Conservation (phyloP, 768 basidiomycete species). For the Pleurotus djamor region DNA sequence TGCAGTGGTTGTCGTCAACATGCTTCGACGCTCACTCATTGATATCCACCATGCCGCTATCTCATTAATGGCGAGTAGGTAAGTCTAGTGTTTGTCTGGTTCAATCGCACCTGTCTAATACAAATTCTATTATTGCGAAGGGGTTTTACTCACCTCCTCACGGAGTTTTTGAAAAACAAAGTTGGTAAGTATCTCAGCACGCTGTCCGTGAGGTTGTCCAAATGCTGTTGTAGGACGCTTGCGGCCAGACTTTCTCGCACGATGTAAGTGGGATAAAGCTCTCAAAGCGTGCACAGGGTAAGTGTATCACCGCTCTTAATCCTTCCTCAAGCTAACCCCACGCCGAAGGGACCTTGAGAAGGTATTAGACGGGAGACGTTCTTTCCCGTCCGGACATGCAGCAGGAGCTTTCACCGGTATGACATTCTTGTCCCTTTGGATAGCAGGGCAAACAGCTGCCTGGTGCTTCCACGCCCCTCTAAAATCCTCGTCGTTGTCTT, state of each 20-base stretch:
- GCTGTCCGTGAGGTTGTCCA: not conserved
- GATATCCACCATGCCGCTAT: conserved; percentile 60
- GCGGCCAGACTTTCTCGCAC: conserved; percentile 64
- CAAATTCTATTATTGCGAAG: conserved; percentile 21
- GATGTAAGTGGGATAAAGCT: conserved; percentile 58
- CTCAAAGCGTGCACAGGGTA: conserved; percentile 56
- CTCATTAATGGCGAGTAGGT: conserved; percentile 41
- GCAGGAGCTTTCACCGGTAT: conserved; percentile 66
- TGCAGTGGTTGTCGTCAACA: conserved; percentile 32
- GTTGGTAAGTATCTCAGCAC: conserved; percentile 39
- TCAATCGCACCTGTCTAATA: not conserved
- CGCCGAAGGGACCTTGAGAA: conserved; percentile 27
- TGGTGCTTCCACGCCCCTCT: conserved; percentile 46
- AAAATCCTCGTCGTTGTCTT: conserved; percentile 29
- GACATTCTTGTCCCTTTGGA: conserved; percentile 58
- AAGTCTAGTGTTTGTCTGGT: conserved; percentile 13
- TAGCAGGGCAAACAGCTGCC: conserved; percentile 64
- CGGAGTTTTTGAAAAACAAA: conserved; percentile 52
- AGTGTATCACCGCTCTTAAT: not conserved
- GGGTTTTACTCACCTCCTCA: conserved; percentile 45
- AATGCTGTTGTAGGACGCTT: conserved; percentile 36
- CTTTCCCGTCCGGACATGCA: conserved; percentile 72
- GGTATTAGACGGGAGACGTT: conserved; percentile 51
- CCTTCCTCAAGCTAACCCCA: conserved; percentile 5
- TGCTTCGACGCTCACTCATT: conserved; percentile 40